phyloP scores from a whole-genome alignment of 805 yeast genomes.

The Phaffomyces thermotolerans region DNA sequence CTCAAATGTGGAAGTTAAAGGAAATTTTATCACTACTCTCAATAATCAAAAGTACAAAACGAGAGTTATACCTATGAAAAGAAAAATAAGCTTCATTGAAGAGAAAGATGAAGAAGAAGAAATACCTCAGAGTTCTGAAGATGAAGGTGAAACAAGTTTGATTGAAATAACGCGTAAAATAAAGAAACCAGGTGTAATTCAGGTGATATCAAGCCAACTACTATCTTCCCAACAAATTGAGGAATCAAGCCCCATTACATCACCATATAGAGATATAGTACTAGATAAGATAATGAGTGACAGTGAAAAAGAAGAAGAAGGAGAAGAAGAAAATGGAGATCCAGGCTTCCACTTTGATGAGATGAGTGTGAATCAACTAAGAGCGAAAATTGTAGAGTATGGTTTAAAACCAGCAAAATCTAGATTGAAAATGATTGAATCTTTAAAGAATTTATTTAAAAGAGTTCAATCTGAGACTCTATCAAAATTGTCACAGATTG shows the following conservation, averaged over 20 bases:
- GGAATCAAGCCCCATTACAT: conserved; percentile 10
- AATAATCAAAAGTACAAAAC: not conserved
- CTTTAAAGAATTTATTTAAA: conserved; percentile 11
- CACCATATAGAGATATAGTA: not conserved
- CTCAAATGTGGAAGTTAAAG: conserved; percentile 13
- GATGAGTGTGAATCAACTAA: conserved; percentile 16
- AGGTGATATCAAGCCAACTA: conserved; percentile 19
- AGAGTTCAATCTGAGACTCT: conserved; percentile 15
- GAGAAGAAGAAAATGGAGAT: not conserved
- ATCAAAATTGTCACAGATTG: conserved; percentile 13
- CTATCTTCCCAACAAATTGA: no score
- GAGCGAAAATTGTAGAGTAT: conserved; percentile 17
- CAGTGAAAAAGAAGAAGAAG: conserved; percentile 9
- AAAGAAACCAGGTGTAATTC: conserved; percentile 15
- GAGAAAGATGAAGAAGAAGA: conserved; percentile 7
- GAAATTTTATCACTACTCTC: conserved; percentile 1
- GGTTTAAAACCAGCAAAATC: conserved; percentile 22
- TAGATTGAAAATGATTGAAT: conserved; percentile 14
- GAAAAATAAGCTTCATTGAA: conserved; percentile 1
- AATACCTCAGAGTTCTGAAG: conserved; percentile 19
- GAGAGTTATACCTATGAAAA: conserved; percentile 14
- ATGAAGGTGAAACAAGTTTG: conserved; percentile 18
- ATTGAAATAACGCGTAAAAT: conserved; percentile 22
- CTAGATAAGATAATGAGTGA: conserved; percentile 1
- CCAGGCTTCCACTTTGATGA: conserved; percentile 8